Evolutionary conservation across 768 basidiomycete species (phyloP).

Genomic region (Tricholoma sp.): DNA sequence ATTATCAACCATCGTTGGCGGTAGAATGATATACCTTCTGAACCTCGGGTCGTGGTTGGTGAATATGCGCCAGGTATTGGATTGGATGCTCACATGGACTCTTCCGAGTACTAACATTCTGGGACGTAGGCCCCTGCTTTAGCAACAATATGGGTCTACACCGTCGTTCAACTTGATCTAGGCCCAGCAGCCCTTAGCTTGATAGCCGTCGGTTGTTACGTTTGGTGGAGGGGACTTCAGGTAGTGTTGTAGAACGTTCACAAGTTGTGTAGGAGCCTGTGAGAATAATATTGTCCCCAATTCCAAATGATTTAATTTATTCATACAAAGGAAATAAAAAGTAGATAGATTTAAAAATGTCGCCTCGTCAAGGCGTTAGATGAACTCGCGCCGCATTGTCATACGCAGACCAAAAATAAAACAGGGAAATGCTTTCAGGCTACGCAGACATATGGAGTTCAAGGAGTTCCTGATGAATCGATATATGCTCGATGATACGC

Average conservation of each 20-base stretch:
- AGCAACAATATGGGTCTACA: conserved; percentile 75
- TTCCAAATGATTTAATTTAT: background rate
- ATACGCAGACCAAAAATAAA: background rate
- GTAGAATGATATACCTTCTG: conserved; percentile 65
- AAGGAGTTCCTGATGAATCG: conserved; percentile 12
- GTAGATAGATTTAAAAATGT: background rate
- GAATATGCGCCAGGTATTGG: conserved; percentile 67
- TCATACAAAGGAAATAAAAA: background rate
- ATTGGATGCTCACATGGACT: background rate
- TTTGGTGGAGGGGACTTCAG: conserved; percentile 59
- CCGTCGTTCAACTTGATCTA: conserved; percentile 65
- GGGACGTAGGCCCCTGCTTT: conserved; percentile 63
- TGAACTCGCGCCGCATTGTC: background rate
- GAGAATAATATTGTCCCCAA: background rate
- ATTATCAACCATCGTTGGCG: conserved; percentile 51
- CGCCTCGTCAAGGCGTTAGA: background rate
- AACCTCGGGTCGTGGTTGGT: conserved; percentile 65
- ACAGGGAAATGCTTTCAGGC: background rate
- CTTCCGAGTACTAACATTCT: background rate
- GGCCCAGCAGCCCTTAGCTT: conserved; percentile 56
- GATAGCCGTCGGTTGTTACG: conserved; percentile 44
- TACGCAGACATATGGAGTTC: background rate
- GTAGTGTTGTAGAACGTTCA: conserved; percentile 24
- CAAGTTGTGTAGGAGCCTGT: background rate
- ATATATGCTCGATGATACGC: conserved; percentile 81